phyloP scores from a whole-genome alignment of 768 basidiomycete genomes.

The Mycena olivaceomarginata region DNA sequence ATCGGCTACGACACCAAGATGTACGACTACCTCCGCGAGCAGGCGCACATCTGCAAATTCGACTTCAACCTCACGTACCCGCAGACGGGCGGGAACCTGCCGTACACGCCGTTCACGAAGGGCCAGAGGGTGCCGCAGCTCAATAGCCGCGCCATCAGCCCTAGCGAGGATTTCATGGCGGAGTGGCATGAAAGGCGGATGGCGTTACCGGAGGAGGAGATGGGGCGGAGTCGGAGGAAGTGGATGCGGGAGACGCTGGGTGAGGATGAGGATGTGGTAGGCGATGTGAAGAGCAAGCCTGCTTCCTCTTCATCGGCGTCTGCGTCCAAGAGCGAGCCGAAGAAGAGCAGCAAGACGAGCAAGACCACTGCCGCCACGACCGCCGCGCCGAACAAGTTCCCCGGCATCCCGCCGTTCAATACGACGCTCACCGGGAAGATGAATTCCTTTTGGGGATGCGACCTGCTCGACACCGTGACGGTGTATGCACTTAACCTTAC shows the following conservation, averaged over 20 bases:
- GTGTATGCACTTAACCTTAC: slow-evolving; percentile 87
- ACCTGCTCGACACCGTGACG: slow-evolving; percentile 73
- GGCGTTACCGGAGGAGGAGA: slow-evolving; percentile 12
- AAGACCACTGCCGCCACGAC: neutral
- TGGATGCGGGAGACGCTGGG: slow-evolving; percentile 24
- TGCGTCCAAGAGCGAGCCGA: neutral
- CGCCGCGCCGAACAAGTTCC: slow-evolving; percentile 7
- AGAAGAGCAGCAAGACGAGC: slow-evolving; percentile 6
- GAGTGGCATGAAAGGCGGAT: slow-evolving; percentile 35
- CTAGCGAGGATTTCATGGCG: slow-evolving; percentile 19
- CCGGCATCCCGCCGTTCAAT: slow-evolving; percentile 42
- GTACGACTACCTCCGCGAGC: slow-evolving; percentile 79
- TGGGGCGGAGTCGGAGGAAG: slow-evolving; percentile 6
- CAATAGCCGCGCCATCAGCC: slow-evolving; percentile 1
- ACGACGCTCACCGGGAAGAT: slow-evolving; percentile 71
- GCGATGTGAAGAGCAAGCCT: neutral
- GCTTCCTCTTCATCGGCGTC: neutral
- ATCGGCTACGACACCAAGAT: slow-evolving; percentile 82
- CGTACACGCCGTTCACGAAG: slow-evolving; percentile 32
- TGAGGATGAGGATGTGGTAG: neutral
- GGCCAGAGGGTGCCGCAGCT: slow-evolving; percentile 56
- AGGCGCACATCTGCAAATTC: slow-evolving; percentile 78
- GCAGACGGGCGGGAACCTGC: slow-evolving; percentile 60
- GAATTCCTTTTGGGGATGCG: slow-evolving; percentile 69
- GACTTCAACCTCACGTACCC: slow-evolving; percentile 83